Evolutionary conservation across 2,329 filamentous ascomycete species (phyloP).

Genomic region (Thielaviopsis cerberus): DNA sequence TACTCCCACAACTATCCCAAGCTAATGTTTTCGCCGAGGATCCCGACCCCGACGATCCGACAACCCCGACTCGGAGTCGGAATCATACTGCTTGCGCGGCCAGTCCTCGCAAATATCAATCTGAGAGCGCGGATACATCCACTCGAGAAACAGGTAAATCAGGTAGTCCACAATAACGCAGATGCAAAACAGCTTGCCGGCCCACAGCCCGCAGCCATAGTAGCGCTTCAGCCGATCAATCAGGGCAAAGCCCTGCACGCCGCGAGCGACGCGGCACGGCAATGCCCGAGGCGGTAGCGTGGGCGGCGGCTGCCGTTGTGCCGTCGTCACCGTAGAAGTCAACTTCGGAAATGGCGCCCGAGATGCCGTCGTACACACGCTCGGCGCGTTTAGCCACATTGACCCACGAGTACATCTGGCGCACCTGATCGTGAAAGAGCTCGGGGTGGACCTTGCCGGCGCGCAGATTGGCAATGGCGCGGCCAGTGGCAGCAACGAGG

Average conservation of each 20-base stretch:
- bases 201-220: constrained; percentile 96
- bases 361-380: constrained; percentile 85
- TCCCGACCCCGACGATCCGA: constrained; percentile 3
- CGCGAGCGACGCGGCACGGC: constrained; percentile 43
- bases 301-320: neutral
- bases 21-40: constrained; percentile 1
- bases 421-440: constrained; percentile 88
- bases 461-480: constrained; percentile 70
- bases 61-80: constrained; percentile 6
- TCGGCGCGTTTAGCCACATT: constrained; percentile 89
- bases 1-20: too few relatives aligned
- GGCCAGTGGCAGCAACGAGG: constrained; percentile 71
- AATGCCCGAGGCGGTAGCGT: constrained; percentile 45
- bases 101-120: constrained; percentile 86
- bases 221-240: constrained; percentile 92
- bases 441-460: constrained; percentile 79
- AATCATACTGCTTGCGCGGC: constrained; percentile 48
- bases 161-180: constrained; percentile 90
- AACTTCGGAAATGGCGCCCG: constrained; percentile 63
- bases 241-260: constrained; percentile 70
- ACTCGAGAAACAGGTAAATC: constrained; percentile 71
- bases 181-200: constrained; percentile 88
- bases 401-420: constrained; percentile 97
- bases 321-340: constrained; percentile 47
- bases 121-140: constrained; percentile 63